Percentiles rank a stretch among this genome's conserved stretches.
Conservation (phyloP, 176 grass and related monocot species). For the Eleusine indica region DNA sequence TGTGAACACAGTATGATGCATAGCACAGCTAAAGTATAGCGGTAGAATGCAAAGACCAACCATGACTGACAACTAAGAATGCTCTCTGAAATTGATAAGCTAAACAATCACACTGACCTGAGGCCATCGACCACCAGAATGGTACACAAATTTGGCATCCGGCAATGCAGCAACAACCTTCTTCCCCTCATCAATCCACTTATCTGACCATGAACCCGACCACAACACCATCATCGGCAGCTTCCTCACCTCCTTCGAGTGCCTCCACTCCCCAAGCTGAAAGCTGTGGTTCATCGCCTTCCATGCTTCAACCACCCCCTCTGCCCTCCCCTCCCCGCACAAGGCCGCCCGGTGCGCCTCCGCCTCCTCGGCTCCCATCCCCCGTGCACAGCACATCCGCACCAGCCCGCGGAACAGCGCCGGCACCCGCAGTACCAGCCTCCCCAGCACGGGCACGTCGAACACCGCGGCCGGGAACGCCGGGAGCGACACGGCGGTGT, state of each 20-base stretch:
- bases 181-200: slow-evolving; percentile 85
- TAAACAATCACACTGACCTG: slow-evolving; percentile 55
- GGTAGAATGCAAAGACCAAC: neutral
- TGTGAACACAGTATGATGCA: neutral
- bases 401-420: slow-evolving; percentile 60
- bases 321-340: slow-evolving; percentile 6
- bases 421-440: slow-evolving; percentile 53
- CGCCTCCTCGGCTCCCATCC: slow-evolving; percentile 33
- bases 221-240: slow-evolving; percentile 69
- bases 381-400: slow-evolving; percentile 70
- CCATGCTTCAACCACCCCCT: no score
- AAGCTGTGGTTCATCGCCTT: slow-evolving; percentile 54
- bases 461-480: slow-evolving; percentile 78
- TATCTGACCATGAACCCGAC: slow-evolving; percentile 83
- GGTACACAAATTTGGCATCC: slow-evolving; percentile 60
- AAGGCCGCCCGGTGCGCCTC: slow-evolving; percentile 63
- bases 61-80: neutral
- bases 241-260: slow-evolving; percentile 44
- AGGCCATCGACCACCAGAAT: slow-evolving; percentile 82
- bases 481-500: slow-evolving; percentile 47
- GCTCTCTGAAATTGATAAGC: neutral
- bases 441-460: slow-evolving; percentile 56
- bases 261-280: slow-evolving; percentile 70
- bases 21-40: neutral
- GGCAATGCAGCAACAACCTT: slow-evolving; percentile 49